phyloP scores from a whole-genome alignment of 441 rosid species.

The Erysimum cheiri region DNA sequence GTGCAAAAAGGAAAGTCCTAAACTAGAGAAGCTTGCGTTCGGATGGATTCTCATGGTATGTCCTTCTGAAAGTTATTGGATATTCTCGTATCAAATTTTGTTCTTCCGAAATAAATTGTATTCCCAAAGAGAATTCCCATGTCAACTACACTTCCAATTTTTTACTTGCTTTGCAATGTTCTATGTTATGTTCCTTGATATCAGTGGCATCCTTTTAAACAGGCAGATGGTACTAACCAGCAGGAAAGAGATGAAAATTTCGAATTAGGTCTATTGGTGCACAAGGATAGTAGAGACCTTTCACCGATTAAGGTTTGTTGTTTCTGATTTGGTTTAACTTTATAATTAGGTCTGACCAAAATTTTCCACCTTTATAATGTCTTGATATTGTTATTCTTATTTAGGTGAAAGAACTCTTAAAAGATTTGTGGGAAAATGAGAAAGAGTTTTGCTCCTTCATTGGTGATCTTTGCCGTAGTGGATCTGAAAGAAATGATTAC shows the following conservation, averaged over 20 bases:
- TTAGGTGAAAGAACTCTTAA: slow-evolving; percentile 67
- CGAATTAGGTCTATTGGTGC: slow-evolving; percentile 6
- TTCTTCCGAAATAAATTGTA: not conserved
- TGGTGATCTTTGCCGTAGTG: slow-evolving; percentile 76
- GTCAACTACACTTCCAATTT: no score
- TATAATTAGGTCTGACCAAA: not conserved
- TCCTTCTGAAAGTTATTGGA: slow-evolving; percentile 28
- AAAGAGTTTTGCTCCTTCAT: slow-evolving; percentile 74
- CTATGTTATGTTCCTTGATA: no score
- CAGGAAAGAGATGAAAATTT: slow-evolving; percentile 40
- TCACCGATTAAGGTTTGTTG: slow-evolving; percentile 79
- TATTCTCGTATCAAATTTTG: slow-evolving; percentile 1
- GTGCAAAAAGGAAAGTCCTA: no score
- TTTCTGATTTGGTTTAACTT: slow-evolving; percentile 30
- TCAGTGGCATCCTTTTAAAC: no score
- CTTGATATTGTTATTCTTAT: slow-evolving; percentile 1
- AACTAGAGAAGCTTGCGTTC: not conserved
- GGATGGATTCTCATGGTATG: slow-evolving; percentile 92
- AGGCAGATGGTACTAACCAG: no score
- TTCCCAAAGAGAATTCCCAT: no score
- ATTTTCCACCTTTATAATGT: slow-evolving; percentile 7
- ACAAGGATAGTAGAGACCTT: slow-evolving; percentile 47
- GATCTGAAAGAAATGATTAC: slow-evolving; percentile 53
- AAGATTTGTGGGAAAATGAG: slow-evolving; percentile 90
- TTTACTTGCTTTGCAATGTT: not conserved